phyloP scores from a whole-genome alignment of 768 basidiomycete species.

The Leccinum subtestaceum region DNA sequence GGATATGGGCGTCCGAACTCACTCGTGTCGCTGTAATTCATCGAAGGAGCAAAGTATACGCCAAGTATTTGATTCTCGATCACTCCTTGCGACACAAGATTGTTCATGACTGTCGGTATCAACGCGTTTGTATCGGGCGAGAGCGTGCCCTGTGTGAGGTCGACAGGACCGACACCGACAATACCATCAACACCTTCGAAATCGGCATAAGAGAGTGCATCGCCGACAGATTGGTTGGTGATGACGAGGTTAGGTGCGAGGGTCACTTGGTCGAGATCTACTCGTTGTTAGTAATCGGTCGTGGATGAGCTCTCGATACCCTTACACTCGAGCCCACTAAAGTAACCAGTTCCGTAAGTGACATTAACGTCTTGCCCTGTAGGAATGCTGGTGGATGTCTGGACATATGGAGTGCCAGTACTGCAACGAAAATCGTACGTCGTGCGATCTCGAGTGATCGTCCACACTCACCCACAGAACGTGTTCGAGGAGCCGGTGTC shows the following conservation, averaged over 20 bases:
- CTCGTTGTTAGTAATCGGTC: not conserved
- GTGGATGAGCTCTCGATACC: not conserved
- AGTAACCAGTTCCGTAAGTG: constrained; percentile 13
- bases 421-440: constrained; percentile 7
- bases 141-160: constrained; percentile 1
- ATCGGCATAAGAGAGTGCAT: constrained; percentile 14
- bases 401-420: constrained; percentile 18
- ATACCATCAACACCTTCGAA: constrained; percentile 25
- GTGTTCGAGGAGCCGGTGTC: constrained; percentile 36
- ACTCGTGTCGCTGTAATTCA: constrained; percentile 7
- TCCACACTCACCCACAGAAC: constrained; percentile 19
- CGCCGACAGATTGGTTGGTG: constrained; percentile 29
- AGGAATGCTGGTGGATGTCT: constrained; percentile 23
- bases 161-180: constrained; percentile 23
- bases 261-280: constrained; percentile 28
- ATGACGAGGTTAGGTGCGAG: constrained; percentile 27
- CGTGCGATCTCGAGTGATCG: not conserved
- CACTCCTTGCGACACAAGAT: constrained; percentile 14
- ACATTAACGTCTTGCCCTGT: constrained; percentile 22
- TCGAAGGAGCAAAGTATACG: constrained; percentile 19
- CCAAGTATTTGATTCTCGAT: constrained; percentile 16
- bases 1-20: not conserved
- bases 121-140: not conserved
- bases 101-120: constrained; percentile 22
- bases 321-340: constrained; percentile 37